phyloP scores from a whole-genome alignment of 2,329 filamentous ascomycete genomes.

The Eutypa lata region DNA sequence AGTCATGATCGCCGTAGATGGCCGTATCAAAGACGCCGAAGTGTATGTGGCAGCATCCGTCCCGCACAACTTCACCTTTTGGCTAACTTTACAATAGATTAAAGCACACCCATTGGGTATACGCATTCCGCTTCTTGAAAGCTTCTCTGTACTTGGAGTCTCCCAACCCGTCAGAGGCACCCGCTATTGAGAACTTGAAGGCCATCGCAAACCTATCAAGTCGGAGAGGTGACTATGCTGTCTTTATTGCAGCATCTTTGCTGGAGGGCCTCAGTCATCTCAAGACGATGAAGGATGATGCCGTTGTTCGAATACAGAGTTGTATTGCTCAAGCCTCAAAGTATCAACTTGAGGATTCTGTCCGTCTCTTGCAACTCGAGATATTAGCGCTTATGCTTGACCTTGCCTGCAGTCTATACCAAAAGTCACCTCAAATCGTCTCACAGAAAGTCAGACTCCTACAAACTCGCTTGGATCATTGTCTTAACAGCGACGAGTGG shows the following conservation, averaged over 20 bases:
- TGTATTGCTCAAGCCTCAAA: slow-evolving; percentile 73
- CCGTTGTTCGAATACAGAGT: slow-evolving; percentile 66
- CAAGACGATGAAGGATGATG: slow-evolving; percentile 60
- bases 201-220: slow-evolving; percentile 59
- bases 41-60: slow-evolving; percentile 43
- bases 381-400: slow-evolving; percentile 66
- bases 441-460: slow-evolving; percentile 59
- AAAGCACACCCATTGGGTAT: slow-evolving; percentile 70
- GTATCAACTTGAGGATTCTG: slow-evolving; percentile 63
- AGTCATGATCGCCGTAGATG: slow-evolving; percentile 68
- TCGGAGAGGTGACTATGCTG: slow-evolving; percentile 57
- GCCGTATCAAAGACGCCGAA: slow-evolving; percentile 65
- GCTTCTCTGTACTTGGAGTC: slow-evolving; percentile 65
- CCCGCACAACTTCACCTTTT: slow-evolving; percentile 1
- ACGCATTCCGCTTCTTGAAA: slow-evolving; percentile 73
- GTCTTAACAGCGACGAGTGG: slow-evolving; percentile 44
- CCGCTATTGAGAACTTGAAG: slow-evolving; percentile 67
- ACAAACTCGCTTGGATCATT: slow-evolving; percentile 60
- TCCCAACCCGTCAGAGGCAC: slow-evolving; percentile 56
- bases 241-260: slow-evolving; percentile 63
- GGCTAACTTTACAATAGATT: slow-evolving; percentile 34
- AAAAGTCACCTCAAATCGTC: slow-evolving; percentile 56
- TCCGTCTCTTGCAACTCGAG: slow-evolving; percentile 63
- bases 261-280: slow-evolving; percentile 70
- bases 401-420: slow-evolving; percentile 65